Base-by-base conservation (phyloP, 164 flowering plant genomes). In the Kalanchoe fedtschenkoi region DNA sequence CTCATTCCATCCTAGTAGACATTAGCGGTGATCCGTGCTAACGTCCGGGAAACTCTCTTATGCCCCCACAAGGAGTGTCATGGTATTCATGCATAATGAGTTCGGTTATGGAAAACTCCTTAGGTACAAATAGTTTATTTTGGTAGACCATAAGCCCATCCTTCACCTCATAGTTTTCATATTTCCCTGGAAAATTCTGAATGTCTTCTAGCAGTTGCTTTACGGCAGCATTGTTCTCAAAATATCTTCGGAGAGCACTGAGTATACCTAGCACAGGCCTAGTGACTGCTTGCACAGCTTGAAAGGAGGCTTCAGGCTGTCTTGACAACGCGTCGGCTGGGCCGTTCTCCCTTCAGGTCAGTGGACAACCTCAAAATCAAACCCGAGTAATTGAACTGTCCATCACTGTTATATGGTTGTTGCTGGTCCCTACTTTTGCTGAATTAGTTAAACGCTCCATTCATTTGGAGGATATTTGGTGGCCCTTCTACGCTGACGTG, bases 281-380 rank as follows among this genome's bases (percentile, higher is more conserved):
- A 39, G 43, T n/a, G n/a, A n/a, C n/a, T 15, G 43, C 15, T 8
- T 8, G 10, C 8, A 39, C 8, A 39, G 15, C 10, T 8, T 8
- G 43, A 8, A 8, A 8, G 10, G 15, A 15, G 15, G 15, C 15
- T 39, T 39, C 43, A 39, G 43, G 43, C 8, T 8, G 58, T 10
- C 42, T 47, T 1, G 58, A 62, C 51, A 62, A 47, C 6, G 53
- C 38, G 51, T 64, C 61, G 17, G 37, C 66, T 30, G 28, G 47
- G 26, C 29, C 39, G 46, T 54, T 64, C 22, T 64, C 60, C 26
- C 38, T 15, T 24, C 66, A 26, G 34, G 5, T 55, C 35, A 7
- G 51, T 63, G 54, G 1, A 17, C 13, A 14, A 58, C 34, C 38
- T 58, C 14, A n/a, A 29, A 58, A 16, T 58, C 17, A 33, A 29